Percentiles rank a stretch among this genome's conserved stretches.
These are phyloP conservation scores for Alternaria gaisen DNA, from an alignment of 2,329 filamentous ascomycete genomes.

Conservation along the genomic window DNA sequence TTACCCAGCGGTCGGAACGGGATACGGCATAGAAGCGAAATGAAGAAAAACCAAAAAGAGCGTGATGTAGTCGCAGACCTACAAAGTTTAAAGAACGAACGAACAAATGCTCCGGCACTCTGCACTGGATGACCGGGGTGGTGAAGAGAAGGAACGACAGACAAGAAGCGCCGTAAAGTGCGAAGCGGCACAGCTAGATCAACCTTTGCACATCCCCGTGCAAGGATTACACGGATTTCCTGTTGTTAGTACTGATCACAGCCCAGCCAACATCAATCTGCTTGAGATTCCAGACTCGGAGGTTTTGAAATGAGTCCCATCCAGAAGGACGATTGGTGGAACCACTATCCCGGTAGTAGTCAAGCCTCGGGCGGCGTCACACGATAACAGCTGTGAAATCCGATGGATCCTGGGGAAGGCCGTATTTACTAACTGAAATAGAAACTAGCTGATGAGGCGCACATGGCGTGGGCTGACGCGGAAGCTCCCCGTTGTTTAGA, in stretches of 20 bases:
- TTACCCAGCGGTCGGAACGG: constrained; percentile 24
- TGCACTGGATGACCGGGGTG: constrained; percentile 7
- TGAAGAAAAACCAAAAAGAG: constrained; percentile 13
- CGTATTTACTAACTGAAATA: constrained; percentile 26
- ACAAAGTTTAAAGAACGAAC: constrained; percentile 13
- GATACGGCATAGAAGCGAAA: constrained; percentile 20
- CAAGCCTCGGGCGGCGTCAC: constrained; percentile 24
- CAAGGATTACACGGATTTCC: constrained; percentile 31
- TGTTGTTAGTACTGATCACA: constrained; percentile 18
- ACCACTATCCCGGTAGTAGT: constrained; percentile 26
- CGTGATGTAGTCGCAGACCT: constrained; percentile 6
- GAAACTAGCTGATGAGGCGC: constrained; percentile 15
- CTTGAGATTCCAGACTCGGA: constrained; percentile 30
- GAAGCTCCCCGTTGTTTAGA: constrained; percentile 11
- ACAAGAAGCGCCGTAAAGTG: constrained; percentile 17
- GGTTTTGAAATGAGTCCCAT: constrained; percentile 27
- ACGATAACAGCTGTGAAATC: constrained; percentile 23
- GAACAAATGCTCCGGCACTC: constrained; percentile 13
- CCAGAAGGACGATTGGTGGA: constrained; percentile 38
- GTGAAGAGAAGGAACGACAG: constrained; percentile 13
- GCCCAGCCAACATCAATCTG: constrained; percentile 25
- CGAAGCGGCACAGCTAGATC: constrained; percentile 19
- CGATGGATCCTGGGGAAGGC: constrained; percentile 34
- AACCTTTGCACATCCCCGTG: constrained; percentile 17
- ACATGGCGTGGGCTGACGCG: constrained; percentile 2